Evolutionary conservation across 169 alveolate genomes (phyloP).

Genomic region (Plasmodium relictum): DNA sequence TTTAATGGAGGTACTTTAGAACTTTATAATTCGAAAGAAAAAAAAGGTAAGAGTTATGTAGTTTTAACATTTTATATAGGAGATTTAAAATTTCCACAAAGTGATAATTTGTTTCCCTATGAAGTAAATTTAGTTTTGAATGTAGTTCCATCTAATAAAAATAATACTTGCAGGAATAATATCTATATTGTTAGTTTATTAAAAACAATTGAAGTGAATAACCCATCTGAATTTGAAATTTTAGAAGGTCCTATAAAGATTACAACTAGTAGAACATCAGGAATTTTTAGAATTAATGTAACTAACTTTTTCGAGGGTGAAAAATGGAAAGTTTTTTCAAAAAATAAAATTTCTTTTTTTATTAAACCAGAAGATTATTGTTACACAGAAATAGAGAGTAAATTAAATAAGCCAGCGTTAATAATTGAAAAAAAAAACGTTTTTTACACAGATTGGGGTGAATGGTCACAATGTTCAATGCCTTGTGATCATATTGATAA

Average conservation of each 20-base stretch:
- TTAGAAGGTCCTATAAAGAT: constrained; percentile 37
- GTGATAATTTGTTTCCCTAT: constrained; percentile 6
- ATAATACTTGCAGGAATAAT: constrained; percentile 13
- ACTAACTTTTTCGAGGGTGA: constrained; percentile 42
- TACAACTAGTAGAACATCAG: constrained; percentile 41
- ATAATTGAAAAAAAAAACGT: constrained; percentile 40
- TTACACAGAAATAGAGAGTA: constrained; percentile 48
- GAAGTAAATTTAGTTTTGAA: constrained; percentile 35
- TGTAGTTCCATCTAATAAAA: constrained; percentile 18
- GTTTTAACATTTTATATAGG: constrained; percentile 67
- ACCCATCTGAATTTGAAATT: constrained; percentile 63
- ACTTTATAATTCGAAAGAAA: constrained; percentile 26
- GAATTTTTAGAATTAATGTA: constrained; percentile 41
- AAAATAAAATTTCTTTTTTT: constrained; percentile 55
- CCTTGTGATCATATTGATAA: constrained; percentile 59
- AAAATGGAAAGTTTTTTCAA: constrained; percentile 64
- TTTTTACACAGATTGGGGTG: constrained; percentile 72
- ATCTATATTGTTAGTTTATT: constrained; percentile 28
- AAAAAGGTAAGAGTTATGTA: constrained; percentile 22
- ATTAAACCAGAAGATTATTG: constrained; percentile 59
- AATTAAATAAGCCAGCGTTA: constrained; percentile 53
- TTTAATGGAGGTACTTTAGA: constrained; percentile 30
- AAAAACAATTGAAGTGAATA: constrained; percentile 47
- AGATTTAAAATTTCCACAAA: constrained; percentile 18
- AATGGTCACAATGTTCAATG: constrained; percentile 74